A percentile compares a stretch with the other conserved stretches of the same genome.
Conservation (phyloP, 2,329 filamentous ascomycete genomes). For the Dactylellina cionopaga region DNA sequence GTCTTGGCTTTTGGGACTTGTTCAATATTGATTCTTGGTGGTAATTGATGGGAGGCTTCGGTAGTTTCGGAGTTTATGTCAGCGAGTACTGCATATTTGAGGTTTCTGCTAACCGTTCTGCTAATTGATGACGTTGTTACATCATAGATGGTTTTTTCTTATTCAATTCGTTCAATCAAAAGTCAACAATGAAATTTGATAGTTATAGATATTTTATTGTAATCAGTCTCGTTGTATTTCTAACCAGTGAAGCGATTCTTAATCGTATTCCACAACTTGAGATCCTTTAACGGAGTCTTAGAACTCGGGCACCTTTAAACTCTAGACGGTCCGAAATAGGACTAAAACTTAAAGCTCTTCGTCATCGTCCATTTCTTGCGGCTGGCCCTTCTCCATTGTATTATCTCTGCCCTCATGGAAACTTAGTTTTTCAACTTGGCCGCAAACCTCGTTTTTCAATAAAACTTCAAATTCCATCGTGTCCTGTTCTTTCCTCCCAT, state of each 20-base stretch:
- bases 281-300: too few relatives aligned
- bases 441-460: neutral
- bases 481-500: neutral
- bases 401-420: neutral
- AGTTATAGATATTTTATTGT: neutral
- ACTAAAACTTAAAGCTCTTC: slow-evolving; percentile 15
- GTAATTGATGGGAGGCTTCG: neutral
- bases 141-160: neutral
- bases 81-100: neutral
- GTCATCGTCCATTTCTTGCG: neutral
- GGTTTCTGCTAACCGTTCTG: too few relatives aligned
- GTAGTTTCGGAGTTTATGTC: slow-evolving; percentile 14
- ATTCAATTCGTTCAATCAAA: neutral
- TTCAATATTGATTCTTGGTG: too few relatives aligned
- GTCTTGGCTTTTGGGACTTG: too few relatives aligned
- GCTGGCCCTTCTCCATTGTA: neutral
- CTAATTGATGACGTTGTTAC: neutral
- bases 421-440: neutral
- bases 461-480: neutral
- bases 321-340: too few relatives aligned
- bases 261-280: too few relatives aligned
- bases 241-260: too few relatives aligned
- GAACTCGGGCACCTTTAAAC: too few relatives aligned
- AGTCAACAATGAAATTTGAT: slow-evolving; percentile 16
- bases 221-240: too few relatives aligned